Conservation (phyloP, 441 rosid species). For the Erysimum pusillum region DNA sequence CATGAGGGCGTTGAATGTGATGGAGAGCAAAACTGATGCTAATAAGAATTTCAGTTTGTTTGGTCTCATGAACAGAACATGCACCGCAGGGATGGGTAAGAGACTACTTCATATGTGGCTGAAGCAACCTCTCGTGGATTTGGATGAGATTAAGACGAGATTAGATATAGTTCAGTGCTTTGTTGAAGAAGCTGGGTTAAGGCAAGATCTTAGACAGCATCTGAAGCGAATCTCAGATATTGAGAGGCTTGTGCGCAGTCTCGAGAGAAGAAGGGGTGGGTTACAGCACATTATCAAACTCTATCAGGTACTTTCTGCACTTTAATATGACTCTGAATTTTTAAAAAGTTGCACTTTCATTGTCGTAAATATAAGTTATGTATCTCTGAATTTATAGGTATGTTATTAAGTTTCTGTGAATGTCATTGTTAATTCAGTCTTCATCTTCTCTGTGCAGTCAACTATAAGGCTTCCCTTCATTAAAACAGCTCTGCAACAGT, state of each 20-base stretch:
- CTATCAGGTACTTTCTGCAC: constrained; percentile 70
- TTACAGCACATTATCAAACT: constrained; percentile 92
- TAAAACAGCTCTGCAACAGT: constrained; percentile 71
- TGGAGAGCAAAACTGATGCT: constrained; percentile 96
- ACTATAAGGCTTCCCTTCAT: constrained; percentile 87
- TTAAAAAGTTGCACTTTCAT: neutral
- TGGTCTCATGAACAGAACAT: constrained; percentile 98
- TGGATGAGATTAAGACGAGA: constrained; percentile 75
- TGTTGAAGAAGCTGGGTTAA: constrained; percentile 90
- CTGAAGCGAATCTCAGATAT: constrained; percentile 89
- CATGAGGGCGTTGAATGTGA: constrained; percentile 92
- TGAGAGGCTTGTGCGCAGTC: constrained; percentile 72
- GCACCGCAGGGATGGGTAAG: constrained; percentile 98
- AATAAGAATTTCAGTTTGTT: constrained; percentile 96
- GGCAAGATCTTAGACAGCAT: constrained; percentile 96
- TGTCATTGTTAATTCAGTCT: neutral
- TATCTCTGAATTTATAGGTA: neutral
- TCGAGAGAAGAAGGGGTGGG: constrained; percentile 79
- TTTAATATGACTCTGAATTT: neutral
- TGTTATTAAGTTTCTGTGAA: constrained; percentile 7
- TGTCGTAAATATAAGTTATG: neutral
- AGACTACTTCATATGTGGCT: constrained; percentile 96
- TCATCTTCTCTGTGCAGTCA: constrained; percentile 69
- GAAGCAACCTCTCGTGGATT: constrained; percentile 92
- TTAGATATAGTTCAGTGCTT: constrained; percentile 93